Evolutionary conservation across 192 early-diverging fungal species (phyloP).

Genomic region (Phycomyces blakesleeanus): DNA sequence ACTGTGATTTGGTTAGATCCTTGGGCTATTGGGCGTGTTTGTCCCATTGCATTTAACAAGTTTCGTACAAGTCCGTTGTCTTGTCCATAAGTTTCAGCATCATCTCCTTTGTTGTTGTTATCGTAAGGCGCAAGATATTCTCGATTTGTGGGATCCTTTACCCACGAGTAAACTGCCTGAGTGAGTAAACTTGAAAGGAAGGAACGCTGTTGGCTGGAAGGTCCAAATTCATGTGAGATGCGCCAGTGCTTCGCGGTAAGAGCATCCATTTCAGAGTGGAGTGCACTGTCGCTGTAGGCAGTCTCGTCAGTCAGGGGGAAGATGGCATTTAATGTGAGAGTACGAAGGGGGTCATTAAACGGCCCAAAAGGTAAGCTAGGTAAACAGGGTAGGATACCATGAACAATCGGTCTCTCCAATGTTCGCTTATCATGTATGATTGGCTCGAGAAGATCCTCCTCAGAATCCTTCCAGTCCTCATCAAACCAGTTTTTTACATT

Average conservation of each 20-base stretch:
- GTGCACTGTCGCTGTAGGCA: conserved; percentile 35
- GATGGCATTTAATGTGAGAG: conserved; percentile 39
- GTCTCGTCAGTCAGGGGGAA: conserved; percentile 41
- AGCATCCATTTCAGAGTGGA: conserved; percentile 50
- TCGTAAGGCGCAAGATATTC: conserved; percentile 23
- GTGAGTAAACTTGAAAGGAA: conserved; percentile 43
- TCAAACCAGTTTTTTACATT: conserved; percentile 51
- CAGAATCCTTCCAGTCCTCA: conserved; percentile 47
- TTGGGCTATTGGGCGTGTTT: background rate
- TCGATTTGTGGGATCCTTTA: conserved; percentile 34
- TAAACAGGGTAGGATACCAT: background rate
- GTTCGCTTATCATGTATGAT: conserved; percentile 8
- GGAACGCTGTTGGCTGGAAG: conserved; percentile 35
- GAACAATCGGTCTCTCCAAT: background rate
- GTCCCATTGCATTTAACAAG: conserved; percentile 17
- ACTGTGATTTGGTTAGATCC: background rate
- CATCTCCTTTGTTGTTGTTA: conserved; percentile 29
- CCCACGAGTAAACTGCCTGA: conserved; percentile 44
- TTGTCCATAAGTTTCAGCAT: conserved; percentile 19
- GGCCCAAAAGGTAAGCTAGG: conserved; percentile 47
- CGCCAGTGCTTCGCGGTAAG: conserved; percentile 43
- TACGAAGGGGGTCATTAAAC: conserved; percentile 51
- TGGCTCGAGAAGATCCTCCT: conserved; percentile 12
- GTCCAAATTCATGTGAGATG: conserved; percentile 39
- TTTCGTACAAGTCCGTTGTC: conserved; percentile 5